phyloP scores from a whole-genome alignment of 495 filamentous ascomycete genomes.

The Hypoxylon rickii region DNA sequence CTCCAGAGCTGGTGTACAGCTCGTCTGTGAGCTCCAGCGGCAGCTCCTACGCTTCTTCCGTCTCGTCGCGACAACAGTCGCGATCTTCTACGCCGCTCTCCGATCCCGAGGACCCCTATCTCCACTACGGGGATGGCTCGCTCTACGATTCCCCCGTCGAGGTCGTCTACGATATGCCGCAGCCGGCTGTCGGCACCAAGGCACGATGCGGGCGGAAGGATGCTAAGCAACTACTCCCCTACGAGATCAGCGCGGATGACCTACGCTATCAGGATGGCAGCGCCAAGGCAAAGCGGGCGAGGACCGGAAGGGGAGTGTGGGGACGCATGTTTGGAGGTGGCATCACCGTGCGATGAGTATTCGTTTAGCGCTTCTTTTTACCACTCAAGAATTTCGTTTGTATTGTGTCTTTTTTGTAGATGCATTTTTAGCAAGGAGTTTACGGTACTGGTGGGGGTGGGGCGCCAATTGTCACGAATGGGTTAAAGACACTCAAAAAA shows the following conservation, averaged over 20 bases:
- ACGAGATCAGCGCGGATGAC: constrained; percentile 53
- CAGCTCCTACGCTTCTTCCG: constrained; percentile 41
- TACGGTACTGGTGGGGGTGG: constrained; percentile 3
- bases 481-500: constrained; percentile 23
- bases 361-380: not conserved
- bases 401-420: constrained; percentile 1
- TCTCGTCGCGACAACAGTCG: constrained; percentile 40
- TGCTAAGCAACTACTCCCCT: constrained; percentile 45
- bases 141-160: constrained; percentile 48
- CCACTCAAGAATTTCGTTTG: not conserved
- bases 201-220: constrained; percentile 17
- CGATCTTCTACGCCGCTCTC: constrained; percentile 52
- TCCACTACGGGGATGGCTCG: constrained; percentile 40
- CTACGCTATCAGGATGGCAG: constrained; percentile 45
- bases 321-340: constrained; percentile 45
- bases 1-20: constrained; percentile 46
- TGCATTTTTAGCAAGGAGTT: constrained; percentile 32
- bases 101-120: constrained; percentile 40
- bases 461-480: constrained; percentile 23
- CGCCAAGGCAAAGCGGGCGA: constrained; percentile 43
- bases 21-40: constrained; percentile 49
- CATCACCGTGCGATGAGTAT: constrained; percentile 8
- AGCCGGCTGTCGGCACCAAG: constrained; percentile 17
- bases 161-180: constrained; percentile 40
- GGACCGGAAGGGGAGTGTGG: constrained; percentile 44